Evolutionary conservation across 2,329 filamentous ascomycete genomes (phyloP).

Genomic region (Fusarium avenaceum): DNA sequence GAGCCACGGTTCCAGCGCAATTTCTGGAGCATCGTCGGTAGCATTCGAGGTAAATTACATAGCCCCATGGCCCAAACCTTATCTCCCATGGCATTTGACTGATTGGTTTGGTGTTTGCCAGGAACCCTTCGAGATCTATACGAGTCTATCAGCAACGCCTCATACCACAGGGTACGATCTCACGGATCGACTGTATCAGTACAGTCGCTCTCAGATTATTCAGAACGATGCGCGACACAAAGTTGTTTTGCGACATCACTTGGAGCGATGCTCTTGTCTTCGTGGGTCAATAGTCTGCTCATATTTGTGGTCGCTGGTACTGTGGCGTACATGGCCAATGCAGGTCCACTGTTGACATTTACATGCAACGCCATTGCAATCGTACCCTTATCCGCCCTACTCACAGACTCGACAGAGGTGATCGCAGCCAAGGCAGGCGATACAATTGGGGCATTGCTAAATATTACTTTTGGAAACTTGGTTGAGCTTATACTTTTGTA

Average conservation of each 20-base stretch:
- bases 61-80: not conserved
- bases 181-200: not conserved
- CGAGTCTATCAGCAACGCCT: not conserved
- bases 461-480: slow-evolving; percentile 72
- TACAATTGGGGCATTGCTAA: slow-evolving; percentile 69
- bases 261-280: not conserved
- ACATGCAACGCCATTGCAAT: slow-evolving; percentile 72
- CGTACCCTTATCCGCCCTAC: slow-evolving; percentile 67
- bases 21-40: not conserved
- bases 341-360: slow-evolving; percentile 61
- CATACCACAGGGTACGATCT: not conserved
- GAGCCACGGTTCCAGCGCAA: not conserved
- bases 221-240: not conserved
- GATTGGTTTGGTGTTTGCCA: not conserved
- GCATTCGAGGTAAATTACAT: not conserved
- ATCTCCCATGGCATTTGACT: not conserved
- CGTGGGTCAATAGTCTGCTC: not conserved
- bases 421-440: slow-evolving; percentile 69
- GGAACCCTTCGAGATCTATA: not conserved
- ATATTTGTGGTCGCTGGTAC: slow-evolving; percentile 5
- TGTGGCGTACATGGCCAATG: not conserved
- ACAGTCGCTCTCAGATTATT: not conserved
- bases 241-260: not conserved
- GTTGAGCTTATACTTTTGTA: slow-evolving; percentile 73
- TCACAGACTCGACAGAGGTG: slow-evolving; percentile 71